Percentiles rank a stretch among this genome's conserved stretches.
These are phyloP conservation scores for Laetiporus sulphureus DNA, from an alignment of 1,284 basidiomycete species.

Conservation along the genomic window DNA sequence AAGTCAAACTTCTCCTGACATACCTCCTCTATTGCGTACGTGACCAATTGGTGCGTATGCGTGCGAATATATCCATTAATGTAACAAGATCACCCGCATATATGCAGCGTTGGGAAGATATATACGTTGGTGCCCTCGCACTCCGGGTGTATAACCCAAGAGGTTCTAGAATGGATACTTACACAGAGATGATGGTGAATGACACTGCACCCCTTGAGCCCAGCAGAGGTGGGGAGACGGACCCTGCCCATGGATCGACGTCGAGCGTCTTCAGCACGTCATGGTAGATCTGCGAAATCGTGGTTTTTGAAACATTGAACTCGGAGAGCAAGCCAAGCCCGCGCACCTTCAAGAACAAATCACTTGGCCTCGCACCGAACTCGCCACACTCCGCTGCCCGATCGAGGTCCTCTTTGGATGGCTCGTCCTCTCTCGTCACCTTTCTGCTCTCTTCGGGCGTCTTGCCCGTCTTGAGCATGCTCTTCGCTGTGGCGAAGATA, in stretches of 20 bases:
- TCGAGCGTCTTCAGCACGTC: conserved; percentile 44
- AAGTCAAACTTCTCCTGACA: too few relatives aligned
- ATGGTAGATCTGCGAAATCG: conserved; percentile 37
- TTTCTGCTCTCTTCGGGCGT: conserved; percentile 8
- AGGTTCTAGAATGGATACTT: too few relatives aligned
- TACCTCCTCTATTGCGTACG: too few relatives aligned
- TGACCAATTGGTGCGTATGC: conserved; percentile 4
- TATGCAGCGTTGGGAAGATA: too few relatives aligned
- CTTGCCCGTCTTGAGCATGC: conserved; percentile 8
- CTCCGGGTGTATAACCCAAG: too few relatives aligned
- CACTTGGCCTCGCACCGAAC: conserved; percentile 33
- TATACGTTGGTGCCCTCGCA: too few relatives aligned
- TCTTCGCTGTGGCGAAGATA: conserved; percentile 2
- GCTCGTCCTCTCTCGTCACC: conserved; percentile 9
- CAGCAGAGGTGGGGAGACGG: conserved; percentile 45
- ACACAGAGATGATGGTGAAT: conserved; percentile 36
- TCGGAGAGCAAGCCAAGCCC: too few relatives aligned
- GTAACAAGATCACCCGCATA: too few relatives aligned
- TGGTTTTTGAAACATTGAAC: neutral
- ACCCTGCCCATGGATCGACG: conserved; percentile 41
- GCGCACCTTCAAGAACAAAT: conserved; percentile 36
- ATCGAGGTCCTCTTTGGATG: conserved; percentile 28
- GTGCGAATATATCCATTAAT: too few relatives aligned
- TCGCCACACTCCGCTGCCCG: conserved; percentile 31
- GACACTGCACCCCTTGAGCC: conserved; percentile 50